Conservation (phyloP, 306 rosid species). For the Pyrus pyrifolia region DNA sequence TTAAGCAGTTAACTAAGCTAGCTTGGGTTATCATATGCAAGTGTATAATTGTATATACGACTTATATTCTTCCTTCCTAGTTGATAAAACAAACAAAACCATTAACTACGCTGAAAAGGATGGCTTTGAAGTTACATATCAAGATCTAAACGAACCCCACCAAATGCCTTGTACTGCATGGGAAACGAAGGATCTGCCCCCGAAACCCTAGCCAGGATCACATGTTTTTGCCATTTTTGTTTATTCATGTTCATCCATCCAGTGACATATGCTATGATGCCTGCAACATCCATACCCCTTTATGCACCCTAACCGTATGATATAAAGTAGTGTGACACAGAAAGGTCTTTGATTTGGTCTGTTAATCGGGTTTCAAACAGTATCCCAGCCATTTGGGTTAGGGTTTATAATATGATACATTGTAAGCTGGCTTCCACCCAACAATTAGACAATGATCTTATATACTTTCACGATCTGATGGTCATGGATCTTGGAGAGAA, state of each 20-base stretch:
- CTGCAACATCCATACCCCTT: conserved; percentile 25
- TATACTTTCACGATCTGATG: conserved; percentile 40
- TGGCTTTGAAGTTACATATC: conserved; percentile 17
- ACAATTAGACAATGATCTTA: conserved; percentile 52
- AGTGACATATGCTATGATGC: conserved; percentile 35
- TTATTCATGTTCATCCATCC: conserved; percentile 33
- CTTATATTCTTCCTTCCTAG: conserved; percentile 1
- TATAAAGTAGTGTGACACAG: conserved; percentile 15
- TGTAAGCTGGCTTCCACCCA: conserved; percentile 39
- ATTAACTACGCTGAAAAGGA: conserved; percentile 39
- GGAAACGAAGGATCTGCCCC: conserved; percentile 37
- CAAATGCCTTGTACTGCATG: conserved; percentile 13
- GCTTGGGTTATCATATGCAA: neutral
- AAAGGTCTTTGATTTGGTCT: conserved; percentile 43
- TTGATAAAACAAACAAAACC: conserved; percentile 27
- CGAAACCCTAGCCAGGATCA: conserved; percentile 40
- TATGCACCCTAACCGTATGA: conserved; percentile 31
- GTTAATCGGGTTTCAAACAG: conserved; percentile 19
- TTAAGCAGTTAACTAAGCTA: neutral
- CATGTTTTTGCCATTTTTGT: conserved; percentile 38
- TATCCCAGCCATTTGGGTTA: conserved; percentile 22
- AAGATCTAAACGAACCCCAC: conserved; percentile 42
- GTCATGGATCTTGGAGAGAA: conserved; percentile 27
- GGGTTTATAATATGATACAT: conserved; percentile 12
- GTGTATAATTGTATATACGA: neutral